Percentiles rank a stretch among this genome's conserved stretches.
These are phyloP conservation scores for Leccinum longicurvipes DNA, from an alignment of 768 basidiomycete genomes.

Conservation along the genomic window DNA sequence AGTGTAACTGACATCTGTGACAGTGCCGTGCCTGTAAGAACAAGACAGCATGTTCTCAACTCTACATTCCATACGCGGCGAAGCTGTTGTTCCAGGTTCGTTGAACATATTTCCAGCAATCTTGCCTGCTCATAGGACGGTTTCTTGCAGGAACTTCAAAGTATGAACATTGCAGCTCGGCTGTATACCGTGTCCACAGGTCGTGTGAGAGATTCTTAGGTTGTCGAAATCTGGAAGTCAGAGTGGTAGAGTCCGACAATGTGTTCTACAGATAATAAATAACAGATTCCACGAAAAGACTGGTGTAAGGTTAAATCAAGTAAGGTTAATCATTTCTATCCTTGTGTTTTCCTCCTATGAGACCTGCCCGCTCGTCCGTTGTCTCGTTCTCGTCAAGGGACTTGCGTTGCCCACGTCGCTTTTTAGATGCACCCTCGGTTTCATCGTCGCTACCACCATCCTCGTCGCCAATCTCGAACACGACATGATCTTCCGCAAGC, in stretches of 20 bases:
- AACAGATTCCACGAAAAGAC: constrained; percentile 11
- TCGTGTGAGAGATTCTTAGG: constrained; percentile 62
- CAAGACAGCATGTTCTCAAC: constrained; percentile 89
- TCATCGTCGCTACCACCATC: constrained; percentile 67
- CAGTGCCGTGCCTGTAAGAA: constrained; percentile 95
- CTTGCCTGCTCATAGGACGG: not conserved
- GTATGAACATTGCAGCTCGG: constrained; percentile 92
- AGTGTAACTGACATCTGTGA: constrained; percentile 1
- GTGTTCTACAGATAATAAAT: constrained; percentile 37
- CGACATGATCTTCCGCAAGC: constrained; percentile 66
- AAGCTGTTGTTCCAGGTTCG: constrained; percentile 92
- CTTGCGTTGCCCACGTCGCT: constrained; percentile 40
- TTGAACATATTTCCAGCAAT: constrained; percentile 1
- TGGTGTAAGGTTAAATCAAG: not conserved
- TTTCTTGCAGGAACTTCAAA: constrained; percentile 73
- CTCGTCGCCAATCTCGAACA: constrained; percentile 90
- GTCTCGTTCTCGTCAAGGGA: constrained; percentile 47
- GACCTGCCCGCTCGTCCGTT: constrained; percentile 60
- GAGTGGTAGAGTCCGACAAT: constrained; percentile 17
- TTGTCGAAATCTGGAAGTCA: not conserved
- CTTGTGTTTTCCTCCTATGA: constrained; percentile 48
- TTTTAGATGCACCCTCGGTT: constrained; percentile 47
- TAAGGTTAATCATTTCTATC: constrained; percentile 33
- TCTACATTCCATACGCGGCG: constrained; percentile 95
- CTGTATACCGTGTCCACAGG: constrained; percentile 85